Base-by-base conservation (phyloP, 345 rosid species). In the Anastatica hierochuntica region DNA sequence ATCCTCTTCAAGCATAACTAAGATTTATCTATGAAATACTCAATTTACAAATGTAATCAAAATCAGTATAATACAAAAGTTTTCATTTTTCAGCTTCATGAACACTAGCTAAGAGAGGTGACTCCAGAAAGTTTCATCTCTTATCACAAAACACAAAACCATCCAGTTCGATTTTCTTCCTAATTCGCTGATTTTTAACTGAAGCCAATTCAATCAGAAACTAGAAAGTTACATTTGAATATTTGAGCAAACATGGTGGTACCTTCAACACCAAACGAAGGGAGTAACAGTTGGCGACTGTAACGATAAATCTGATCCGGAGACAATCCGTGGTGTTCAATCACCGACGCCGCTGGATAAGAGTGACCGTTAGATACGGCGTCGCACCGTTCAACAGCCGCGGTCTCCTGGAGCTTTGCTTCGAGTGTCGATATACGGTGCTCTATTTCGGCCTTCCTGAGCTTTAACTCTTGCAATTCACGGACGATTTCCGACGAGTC, bases 201-300 rank as follows among this genome's bases (percentile, higher is more conserved):
- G n/a, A n/a, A n/a, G n/a, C n/a, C n/a, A n/a, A n/a, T n/a, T n/a
- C n/a, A 24, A 24, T 24, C 27, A 24, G 27, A 24, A 24, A 24
- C 27, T 24, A 24, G 27, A 30, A 29, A 17, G 40, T 24, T 63
- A 29, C 15, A 41, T 23, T 31, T 16, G 48, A 36, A 4, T 19
- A 18, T 45, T 30, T 30, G 36, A 48, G 40, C 26, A 35, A 19
- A 50, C 2, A 7, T n/a, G n/a, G n/a, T n/a, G n/a, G 36, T 39
- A 90, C 98, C 96, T 83, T 81, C 62, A 62, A 92, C 80, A 53
- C 95, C 96, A 43, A 92, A 88, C 10, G 81, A 72, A 62, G 96
- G 96, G 14, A 92, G 94, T 62, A 92, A 51, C 59, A 88, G 77
- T 19, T 92, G 98, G 55, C 98, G 96, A 64, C 98, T 88, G 68